Evolutionary conservation across 768 basidiomycete genomes (phyloP), one percentile per base, ranked within the genome.

Genomic region (Epithele typhae): DNA sequence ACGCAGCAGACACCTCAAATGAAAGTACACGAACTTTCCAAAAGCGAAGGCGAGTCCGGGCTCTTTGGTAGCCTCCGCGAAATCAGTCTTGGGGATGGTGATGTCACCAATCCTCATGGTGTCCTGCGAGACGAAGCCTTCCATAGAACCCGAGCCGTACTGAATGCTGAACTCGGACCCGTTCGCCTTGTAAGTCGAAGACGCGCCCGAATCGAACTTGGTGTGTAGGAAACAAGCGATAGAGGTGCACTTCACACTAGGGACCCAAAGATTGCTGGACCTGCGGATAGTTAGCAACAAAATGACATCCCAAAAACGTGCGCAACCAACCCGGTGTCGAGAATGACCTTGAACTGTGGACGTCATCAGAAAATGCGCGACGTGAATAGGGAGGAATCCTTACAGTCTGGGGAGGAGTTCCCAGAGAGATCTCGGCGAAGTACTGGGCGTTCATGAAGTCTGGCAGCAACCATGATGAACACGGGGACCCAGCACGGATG

Each of bases 391-490:
- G 27, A 30, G 14, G 27, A 30, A 30, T 7, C 68, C 82, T 63
- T 64, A 87, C 86, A 3, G 60, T 69, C 67, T 98, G 95, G 27
- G 92, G 77, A 18, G 95, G 95, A 1, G 73, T 77, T 14, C 95
- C 95, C 45, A 97, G 64, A 1, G 73, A 62, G 50, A 98, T 95
- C 52, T 92, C 87, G 17, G 92, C 78, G 63, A 78, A 99, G 69
- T 99, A 98, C 66, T 99, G 94, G 27, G 96, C 94, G 64, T 98
- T 98, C 83, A 94, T 82, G 71, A 91, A 98, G 74, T 97, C 94
- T 96, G 19, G 46, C n/a, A n/a, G n/a, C n/a, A n/a, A 18, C 44
- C 36, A 18, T 45, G 14, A 14, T 30, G 7, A 30, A 14, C 27
- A 30, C 14, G 27, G 27, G 27, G 8, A 30, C 14, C 7, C 27